These are phyloP conservation scores for Ophiostoma ulmi DNA, from an alignment of 2,329 filamentous ascomycete genomes.

Conservation along the genomic window DNA sequence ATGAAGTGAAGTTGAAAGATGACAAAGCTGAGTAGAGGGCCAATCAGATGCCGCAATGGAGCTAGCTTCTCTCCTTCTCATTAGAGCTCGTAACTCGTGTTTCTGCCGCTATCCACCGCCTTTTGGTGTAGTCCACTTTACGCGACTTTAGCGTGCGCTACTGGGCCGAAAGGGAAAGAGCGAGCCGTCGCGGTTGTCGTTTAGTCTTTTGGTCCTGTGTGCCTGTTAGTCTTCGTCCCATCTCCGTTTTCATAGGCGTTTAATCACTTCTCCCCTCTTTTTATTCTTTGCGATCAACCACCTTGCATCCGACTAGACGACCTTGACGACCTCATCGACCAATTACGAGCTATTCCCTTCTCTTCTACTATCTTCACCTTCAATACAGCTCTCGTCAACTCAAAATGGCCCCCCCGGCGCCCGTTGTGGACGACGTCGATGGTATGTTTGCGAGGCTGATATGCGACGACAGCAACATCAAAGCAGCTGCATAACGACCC, in stretches of 20 bases:
- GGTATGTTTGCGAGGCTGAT: slow-evolving; percentile 33
- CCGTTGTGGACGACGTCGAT: slow-evolving; percentile 47
- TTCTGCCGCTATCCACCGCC: slow-evolving; percentile 24
- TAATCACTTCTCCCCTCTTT: background rate
- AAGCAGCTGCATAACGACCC: background rate
- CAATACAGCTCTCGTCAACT: background rate
- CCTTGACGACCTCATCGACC: background rate
- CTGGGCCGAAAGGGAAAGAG: slow-evolving; percentile 14
- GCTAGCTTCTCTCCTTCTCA: background rate
- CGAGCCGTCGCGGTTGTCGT: slow-evolving; percentile 18
- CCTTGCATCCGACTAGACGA: background rate
- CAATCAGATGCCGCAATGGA: slow-evolving; percentile 18
- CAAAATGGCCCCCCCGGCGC: slow-evolving; percentile 42
- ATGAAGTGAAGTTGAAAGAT: background rate
- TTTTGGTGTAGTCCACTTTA: slow-evolving; percentile 22
- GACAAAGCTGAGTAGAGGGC: background rate
- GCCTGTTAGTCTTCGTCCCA: background rate
- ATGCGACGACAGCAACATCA: background rate
- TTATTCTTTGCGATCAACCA: background rate
- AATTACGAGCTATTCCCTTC: background rate
- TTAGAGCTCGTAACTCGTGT: background rate
- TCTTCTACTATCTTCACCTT: background rate
- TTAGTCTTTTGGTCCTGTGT: background rate
- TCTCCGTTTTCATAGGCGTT: slow-evolving; percentile 4
- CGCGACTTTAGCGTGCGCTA: slow-evolving; percentile 21